These are phyloP conservation scores for Sporobolomyces roseus DNA, from an alignment of 768 basidiomycete species.

Conservation along the genomic window DNA sequence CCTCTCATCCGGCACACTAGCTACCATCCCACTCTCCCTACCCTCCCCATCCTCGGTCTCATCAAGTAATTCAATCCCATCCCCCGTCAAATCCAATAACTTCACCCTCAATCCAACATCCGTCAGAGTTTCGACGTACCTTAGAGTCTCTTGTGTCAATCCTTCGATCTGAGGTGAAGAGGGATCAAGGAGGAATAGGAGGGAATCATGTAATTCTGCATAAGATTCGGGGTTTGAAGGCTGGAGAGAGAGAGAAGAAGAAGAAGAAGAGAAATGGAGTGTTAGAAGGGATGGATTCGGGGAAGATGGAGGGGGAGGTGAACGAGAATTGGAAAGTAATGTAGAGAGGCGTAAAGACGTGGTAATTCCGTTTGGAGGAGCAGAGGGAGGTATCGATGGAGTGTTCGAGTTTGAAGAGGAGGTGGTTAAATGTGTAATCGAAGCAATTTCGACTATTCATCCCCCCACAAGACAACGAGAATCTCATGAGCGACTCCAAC, in stretches of 20 bases:
- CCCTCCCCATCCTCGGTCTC: neutral
- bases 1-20: slow-evolving; percentile 1
- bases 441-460: neutral
- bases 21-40: neutral
- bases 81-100: slow-evolving; percentile 79
- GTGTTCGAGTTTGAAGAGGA: neutral
- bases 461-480: neutral
- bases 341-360: neutral
- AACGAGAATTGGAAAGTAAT: neutral
- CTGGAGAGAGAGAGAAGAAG: slow-evolving; percentile 48
- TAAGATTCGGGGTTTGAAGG: slow-evolving; percentile 51
- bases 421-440: neutral
- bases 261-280: neutral
- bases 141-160: slow-evolving; percentile 50
- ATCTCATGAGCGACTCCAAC: too few species aligned
- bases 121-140: slow-evolving; percentile 76
- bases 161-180: neutral
- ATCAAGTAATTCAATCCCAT: slow-evolving; percentile 72
- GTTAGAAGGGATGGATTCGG: neutral
- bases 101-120: slow-evolving; percentile 91
- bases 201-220: neutral
- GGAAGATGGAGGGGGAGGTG: neutral
- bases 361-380: neutral
- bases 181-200: neutral
- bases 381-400: neutral